Evolutionary conservation across 2,329 filamentous ascomycete genomes (phyloP).

Genomic region (Aspergillus felis): DNA sequence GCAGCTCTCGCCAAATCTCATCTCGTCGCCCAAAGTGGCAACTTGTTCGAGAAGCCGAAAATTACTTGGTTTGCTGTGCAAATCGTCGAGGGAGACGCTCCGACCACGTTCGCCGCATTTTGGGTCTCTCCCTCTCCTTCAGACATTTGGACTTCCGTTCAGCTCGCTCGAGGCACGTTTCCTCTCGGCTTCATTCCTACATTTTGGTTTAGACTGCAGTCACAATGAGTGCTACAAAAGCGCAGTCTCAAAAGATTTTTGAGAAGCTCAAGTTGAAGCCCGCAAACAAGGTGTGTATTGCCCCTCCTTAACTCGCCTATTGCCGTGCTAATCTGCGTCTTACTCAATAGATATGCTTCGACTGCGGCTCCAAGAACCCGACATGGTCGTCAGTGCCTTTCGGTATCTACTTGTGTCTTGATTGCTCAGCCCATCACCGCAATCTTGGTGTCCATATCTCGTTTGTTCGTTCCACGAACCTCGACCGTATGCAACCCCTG

Average conservation of each 20-base stretch:
- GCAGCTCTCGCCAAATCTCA: not conserved
- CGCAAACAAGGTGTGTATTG: constrained; percentile 76
- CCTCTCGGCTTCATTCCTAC: constrained; percentile 1
- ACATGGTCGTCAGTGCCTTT: constrained; percentile 98
- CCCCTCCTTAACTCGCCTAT: constrained; percentile 20
- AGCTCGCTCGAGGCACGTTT: constrained; percentile 1
- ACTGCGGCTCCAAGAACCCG: constrained; percentile 95
- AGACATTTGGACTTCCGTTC: constrained; percentile 1
- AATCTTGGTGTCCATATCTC: constrained; percentile 99
- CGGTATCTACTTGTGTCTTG: constrained; percentile 95
- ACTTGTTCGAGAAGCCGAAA: constrained; percentile 1
- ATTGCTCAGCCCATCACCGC: constrained; percentile 94
- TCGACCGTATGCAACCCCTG: constrained; percentile 73
- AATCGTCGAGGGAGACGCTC: constrained; percentile 21
- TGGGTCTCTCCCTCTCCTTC: constrained; percentile 12
- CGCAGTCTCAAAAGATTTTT: constrained; percentile 95
- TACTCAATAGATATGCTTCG: constrained; percentile 78
- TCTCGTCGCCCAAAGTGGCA: not conserved
- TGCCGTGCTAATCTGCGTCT: constrained; percentile 8
- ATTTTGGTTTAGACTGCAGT: constrained; percentile 5
- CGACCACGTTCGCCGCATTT: constrained; percentile 37
- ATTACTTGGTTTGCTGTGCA: constrained; percentile 8
- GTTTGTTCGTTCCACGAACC: constrained; percentile 96
- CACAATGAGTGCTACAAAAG: constrained; percentile 73
- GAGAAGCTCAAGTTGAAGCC: constrained; percentile 93